Conservation (phyloP, 106 monocot species). For the Hemerocallis citrina region DNA sequence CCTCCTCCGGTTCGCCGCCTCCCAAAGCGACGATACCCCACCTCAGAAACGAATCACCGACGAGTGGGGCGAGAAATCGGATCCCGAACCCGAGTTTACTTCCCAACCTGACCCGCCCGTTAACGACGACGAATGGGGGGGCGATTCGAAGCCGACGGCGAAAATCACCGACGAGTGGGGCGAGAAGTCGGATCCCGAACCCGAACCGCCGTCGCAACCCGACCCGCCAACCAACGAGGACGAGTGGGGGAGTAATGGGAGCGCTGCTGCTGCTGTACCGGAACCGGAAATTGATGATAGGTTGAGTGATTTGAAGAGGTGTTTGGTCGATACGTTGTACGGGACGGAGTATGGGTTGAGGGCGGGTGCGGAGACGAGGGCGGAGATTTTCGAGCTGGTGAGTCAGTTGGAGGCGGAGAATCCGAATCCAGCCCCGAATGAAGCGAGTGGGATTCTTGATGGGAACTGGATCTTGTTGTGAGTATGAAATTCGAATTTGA, state of each 20-base stretch:
- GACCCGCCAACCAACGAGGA: constrained; percentile 14
- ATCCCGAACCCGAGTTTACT: constrained; percentile 14
- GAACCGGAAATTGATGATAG: constrained; percentile 5
- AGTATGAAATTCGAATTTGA: too few relatives aligned
- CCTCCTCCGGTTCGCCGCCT: neutral
- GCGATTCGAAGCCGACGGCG: neutral
- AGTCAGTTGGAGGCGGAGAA: constrained; percentile 49
- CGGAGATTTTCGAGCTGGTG: constrained; percentile 52
- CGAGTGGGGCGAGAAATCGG: constrained; percentile 43
- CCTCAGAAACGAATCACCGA: constrained; percentile 19
- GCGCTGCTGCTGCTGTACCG: neutral
- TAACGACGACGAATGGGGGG: constrained; percentile 35
- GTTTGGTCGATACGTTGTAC: constrained; percentile 46
- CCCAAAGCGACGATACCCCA: neutral
- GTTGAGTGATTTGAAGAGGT: constrained; percentile 40
- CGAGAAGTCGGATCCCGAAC: constrained; percentile 17
- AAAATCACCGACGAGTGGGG: constrained; percentile 17
- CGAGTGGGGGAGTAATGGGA: constrained; percentile 13
- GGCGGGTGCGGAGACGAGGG: constrained; percentile 35
- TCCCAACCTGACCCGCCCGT: constrained; percentile 19
- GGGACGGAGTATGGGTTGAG: constrained; percentile 46
- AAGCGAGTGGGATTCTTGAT: constrained; percentile 32
- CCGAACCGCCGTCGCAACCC: neutral
- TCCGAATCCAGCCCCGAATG: constrained; percentile 45
- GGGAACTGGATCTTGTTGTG: constrained; percentile 68